Base-by-base conservation (phyloP, 176 grass and related monocot genomes). In the Dactylis glomerata region DNA sequence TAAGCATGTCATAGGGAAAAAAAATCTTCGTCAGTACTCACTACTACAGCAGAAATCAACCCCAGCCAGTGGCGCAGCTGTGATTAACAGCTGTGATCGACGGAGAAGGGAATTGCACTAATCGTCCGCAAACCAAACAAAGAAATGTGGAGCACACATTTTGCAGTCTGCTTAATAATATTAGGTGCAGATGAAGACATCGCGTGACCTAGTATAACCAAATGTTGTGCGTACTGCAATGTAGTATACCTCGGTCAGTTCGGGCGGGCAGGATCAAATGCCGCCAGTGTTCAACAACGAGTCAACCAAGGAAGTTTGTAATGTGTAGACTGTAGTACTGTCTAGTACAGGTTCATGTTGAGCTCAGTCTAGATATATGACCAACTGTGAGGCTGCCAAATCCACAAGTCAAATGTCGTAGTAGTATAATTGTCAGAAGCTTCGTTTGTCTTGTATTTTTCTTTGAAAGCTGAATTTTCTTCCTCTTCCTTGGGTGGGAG, bases 161-260 rank as follows among this genome's bases (percentile, higher is more conserved):
- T 50, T 50, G 47, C 16, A 50, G 12, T 46, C 44, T 49, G 46
- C 46, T 49, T 55, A 19, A 20, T 52, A 23, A 61, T 26, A 12
- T 15, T 62, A 28, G 30, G 2, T 28, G 28, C 28, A 32, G 28
- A 64, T 64, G 38, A 40, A 40, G 38, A 64, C 61, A 64, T 17
- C 6, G 14, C 14, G 28, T 19, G 28, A 32, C 28, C 13, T 15
- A 11, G 31, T 22, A 7, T 67, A 38, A 20, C 65, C 6, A 20
- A 24, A 23, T 69, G n/a, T 68, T 4, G 10, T 40, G 32, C n/a
- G n/a, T n/a, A n/a, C n/a, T n/a, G n/a, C n/a, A n/a, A n/a, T n/a
- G n/a, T n/a, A n/a, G n/a, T n/a, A n/a, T n/a, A n/a, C n/a, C n/a
- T 55, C 23, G 17, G 67, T 80, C 34, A 80, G 80, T 55, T 57